Conservation (phyloP, 257 asterid genomes). For the Leptodermis oblonga region DNA sequence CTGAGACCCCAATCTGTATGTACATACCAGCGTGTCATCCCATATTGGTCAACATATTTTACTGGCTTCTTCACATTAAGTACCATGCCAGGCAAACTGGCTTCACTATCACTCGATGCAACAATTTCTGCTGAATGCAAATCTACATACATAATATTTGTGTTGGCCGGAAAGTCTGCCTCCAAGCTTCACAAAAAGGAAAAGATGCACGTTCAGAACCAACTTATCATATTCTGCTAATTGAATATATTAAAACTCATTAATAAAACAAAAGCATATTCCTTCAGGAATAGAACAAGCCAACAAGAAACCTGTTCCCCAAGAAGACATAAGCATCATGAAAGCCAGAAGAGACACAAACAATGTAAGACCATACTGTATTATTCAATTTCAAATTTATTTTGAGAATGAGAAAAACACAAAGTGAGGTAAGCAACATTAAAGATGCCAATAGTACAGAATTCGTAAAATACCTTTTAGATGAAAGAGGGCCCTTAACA, state of each 20-base stretch:
- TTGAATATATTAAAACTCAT: constrained; percentile 10
- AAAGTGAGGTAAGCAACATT: not conserved
- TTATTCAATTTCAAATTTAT: not conserved
- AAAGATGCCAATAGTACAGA: not conserved
- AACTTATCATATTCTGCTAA: constrained; percentile 21
- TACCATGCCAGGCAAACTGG: constrained; percentile 91
- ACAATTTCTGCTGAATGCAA: constrained; percentile 77
- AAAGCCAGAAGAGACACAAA: not conserved
- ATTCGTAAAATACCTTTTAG: constrained; percentile 41
- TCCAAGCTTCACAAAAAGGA: constrained; percentile 62
- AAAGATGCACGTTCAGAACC: constrained; percentile 29
- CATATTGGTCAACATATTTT: constrained; percentile 70
- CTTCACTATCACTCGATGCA: constrained; percentile 63
- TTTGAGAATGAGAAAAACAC: not conserved
- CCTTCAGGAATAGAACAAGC: constrained; percentile 3
- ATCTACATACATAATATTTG: constrained; percentile 92
- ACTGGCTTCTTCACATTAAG: constrained; percentile 85
- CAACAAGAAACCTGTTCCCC: not conserved
- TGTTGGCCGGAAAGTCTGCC: constrained; percentile 92
- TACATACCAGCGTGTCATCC: constrained; percentile 71
- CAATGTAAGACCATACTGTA: not conserved
- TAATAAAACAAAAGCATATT: constrained; percentile 5
- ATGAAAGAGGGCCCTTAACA: constrained; percentile 40
- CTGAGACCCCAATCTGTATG: not conserved
- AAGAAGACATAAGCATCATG: too few relatives aligned